A percentile compares a stretch with the other conserved stretches of the same genome.
These are phyloP conservation scores for grape (Vitis vinifera) DNA, from an alignment of 164 flowering plant genomes.

Conservation along the genomic window DNA sequence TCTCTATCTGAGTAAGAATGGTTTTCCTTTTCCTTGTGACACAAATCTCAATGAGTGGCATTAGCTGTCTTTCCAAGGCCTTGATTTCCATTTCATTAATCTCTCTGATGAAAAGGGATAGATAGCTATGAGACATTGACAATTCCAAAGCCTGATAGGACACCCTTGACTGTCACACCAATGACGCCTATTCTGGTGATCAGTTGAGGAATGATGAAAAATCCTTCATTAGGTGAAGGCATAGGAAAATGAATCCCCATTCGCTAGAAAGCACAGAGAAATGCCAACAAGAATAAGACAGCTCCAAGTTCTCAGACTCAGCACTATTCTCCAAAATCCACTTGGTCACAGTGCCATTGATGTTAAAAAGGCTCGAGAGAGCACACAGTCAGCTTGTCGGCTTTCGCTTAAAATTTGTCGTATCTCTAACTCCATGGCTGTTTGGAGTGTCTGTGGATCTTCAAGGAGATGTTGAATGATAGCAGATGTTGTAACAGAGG, in stretches of 20 bases:
- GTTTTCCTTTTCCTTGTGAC: conserved; percentile 89
- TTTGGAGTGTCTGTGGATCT: conserved; percentile 95
- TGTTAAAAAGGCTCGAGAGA: conserved; percentile 64
- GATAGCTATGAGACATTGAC: conserved; percentile 94
- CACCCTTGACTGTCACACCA: conserved; percentile 98
- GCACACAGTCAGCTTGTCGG: conserved; percentile 63
- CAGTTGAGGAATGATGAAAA: conserved; percentile 92
- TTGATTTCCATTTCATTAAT: conserved; percentile 90
- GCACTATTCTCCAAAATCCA: too few species aligned
- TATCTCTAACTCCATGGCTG: conserved; percentile 93
- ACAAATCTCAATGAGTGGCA: conserved; percentile 93
- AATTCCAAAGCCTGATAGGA: conserved; percentile 97
- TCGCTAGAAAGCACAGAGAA: conserved; percentile 97
- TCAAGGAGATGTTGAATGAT: conserved; percentile 88
- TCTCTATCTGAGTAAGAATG: conserved; percentile 78
- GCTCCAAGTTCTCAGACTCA: conserved; percentile 47
- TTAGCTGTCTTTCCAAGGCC: conserved; percentile 85
- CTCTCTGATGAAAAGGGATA: conserved; percentile 96
- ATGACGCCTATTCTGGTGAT: conserved; percentile 96
- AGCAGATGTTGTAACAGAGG: conserved; percentile 40
- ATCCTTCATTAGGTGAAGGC: conserved; percentile 96
- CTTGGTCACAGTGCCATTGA: conserved; percentile 52
- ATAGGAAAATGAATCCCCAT: conserved; percentile 99
- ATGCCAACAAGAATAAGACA: conserved; percentile 73
- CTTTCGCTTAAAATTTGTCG: conserved; percentile 67